A percentile compares a stretch with the other conserved stretches of the same genome.
These are phyloP conservation scores for Populus hybrid DNA, from an alignment of 441 rosid species.

Conservation along the genomic window DNA sequence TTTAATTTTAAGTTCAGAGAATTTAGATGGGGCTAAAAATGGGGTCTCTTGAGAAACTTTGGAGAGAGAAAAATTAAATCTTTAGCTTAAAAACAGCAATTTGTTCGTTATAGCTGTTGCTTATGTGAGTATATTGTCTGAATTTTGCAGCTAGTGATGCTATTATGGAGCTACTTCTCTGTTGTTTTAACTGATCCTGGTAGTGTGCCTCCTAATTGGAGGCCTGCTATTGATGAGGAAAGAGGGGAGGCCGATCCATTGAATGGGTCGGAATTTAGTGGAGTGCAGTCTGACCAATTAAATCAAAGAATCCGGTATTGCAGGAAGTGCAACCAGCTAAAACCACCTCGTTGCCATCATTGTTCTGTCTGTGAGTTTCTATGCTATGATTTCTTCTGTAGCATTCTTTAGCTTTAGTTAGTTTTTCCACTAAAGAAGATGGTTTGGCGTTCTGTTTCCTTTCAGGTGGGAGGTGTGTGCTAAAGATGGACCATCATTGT, in stretches of 20 bases:
- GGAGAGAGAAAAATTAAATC: not conserved
- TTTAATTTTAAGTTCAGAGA: not conserved
- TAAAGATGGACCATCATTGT: conserved; percentile 95
- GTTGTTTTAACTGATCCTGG: conserved; percentile 88
- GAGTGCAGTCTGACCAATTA: conserved; percentile 43
- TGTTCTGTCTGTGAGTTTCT: conserved; percentile 78
- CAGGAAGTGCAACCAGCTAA: conserved; percentile 74
- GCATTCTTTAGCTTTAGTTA: not conserved
- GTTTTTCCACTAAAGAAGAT: not conserved
- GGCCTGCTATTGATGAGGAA: conserved; percentile 64
- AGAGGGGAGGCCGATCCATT: conserved; percentile 66
- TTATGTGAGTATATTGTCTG: conserved; percentile 5
- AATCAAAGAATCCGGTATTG: conserved; percentile 60
- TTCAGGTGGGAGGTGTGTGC: conserved; percentile 78
- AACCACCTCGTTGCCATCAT: conserved; percentile 88
- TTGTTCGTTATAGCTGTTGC: conserved; percentile 3
- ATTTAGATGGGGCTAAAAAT: not conserved
- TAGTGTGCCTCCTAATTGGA: conserved; percentile 77
- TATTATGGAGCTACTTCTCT: conserved; percentile 83
- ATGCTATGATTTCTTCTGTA: not conserved
- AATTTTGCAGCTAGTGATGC: conserved; percentile 62
- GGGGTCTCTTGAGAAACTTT: not conserved
- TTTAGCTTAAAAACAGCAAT: conserved; percentile 1
- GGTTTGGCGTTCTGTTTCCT: conserved; percentile 14
- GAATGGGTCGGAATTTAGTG: conserved; percentile 48